Evolutionary conservation across 495 filamentous ascomycete genomes (phyloP).

Genomic region (Penicillium nucicola): DNA sequence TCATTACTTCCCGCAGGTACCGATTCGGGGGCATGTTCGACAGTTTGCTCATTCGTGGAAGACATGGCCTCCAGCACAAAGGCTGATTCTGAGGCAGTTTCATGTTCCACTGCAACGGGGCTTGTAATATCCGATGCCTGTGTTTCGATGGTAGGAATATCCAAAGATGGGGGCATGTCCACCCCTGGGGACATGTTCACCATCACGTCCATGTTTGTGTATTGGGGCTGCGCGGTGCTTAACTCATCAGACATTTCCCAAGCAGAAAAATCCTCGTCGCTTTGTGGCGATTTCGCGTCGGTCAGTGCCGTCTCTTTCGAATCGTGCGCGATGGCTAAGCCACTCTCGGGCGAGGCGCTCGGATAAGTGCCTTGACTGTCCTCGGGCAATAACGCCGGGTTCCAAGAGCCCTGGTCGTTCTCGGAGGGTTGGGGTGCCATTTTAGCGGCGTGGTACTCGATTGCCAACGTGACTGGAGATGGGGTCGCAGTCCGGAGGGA

Average conservation of each 20-base stretch:
- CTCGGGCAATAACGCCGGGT: slow-evolving; percentile 40
- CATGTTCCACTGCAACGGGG: not conserved
- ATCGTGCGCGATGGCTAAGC: slow-evolving; percentile 8
- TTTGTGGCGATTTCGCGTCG: slow-evolving; percentile 14
- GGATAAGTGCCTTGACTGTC: slow-evolving; percentile 6
- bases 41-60: not conserved
- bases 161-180: not conserved
- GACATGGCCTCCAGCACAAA: not conserved
- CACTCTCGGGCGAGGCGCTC: slow-evolving; percentile 5
- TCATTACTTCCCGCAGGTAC: not conserved
- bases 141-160: not conserved
- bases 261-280: slow-evolving; percentile 17
- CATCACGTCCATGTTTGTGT: not conserved
- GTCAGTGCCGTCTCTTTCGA: slow-evolving; percentile 7
- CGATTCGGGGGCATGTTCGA: not conserved
- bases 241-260: slow-evolving; percentile 17
- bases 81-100: not conserved
- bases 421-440: slow-evolving; percentile 19
- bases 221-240: not conserved
- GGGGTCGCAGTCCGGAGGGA: slow-evolving; percentile 7
- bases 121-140: not conserved
- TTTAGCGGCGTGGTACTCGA: slow-evolving; percentile 6
- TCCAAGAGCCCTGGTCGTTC: slow-evolving; percentile 32
- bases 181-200: slow-evolving; percentile 2
- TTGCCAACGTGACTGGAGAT: slow-evolving; percentile 6